phyloP scores from a whole-genome alignment of 768 basidiomycete genomes.

The Termitomyces sp. region DNA sequence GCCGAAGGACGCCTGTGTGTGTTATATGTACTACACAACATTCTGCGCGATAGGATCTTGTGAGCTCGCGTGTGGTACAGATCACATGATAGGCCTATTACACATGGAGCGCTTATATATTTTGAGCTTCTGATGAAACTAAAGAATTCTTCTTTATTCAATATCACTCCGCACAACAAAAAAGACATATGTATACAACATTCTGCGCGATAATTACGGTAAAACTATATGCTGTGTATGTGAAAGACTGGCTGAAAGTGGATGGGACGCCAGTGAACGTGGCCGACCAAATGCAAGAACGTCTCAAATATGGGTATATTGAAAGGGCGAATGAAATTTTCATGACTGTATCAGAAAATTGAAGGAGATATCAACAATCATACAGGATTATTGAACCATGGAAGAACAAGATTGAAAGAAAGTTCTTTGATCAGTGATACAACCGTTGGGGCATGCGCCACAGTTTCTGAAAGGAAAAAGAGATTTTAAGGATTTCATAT shows the following conservation, averaged over 20 bases:
- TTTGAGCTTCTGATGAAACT: not conserved
- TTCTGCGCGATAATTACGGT: not conserved
- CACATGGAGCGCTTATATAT: not conserved
- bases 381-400: not conserved
- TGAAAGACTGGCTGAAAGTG: not conserved
- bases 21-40: too few relatives aligned
- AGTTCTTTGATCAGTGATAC: not conserved
- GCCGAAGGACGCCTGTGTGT: too few relatives aligned
- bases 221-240: not conserved
- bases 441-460: not conserved
- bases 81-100: not conserved
- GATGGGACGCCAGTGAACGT: too few relatives aligned
- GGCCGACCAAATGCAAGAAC: not conserved
- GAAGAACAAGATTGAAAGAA: not conserved
- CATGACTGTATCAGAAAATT: not conserved
- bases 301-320: not conserved
- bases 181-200: not conserved
- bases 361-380: not conserved
- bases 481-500: too few relatives aligned
- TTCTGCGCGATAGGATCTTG: not conserved
- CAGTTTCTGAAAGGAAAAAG: too few relatives aligned
- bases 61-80: not conserved
- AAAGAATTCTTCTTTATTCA: not conserved
- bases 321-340: not conserved
- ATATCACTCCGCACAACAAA: not conserved